phyloP scores from a whole-genome alignment of 192 early-diverging fungal genomes.

The Geosiphon pyriformis region DNA sequence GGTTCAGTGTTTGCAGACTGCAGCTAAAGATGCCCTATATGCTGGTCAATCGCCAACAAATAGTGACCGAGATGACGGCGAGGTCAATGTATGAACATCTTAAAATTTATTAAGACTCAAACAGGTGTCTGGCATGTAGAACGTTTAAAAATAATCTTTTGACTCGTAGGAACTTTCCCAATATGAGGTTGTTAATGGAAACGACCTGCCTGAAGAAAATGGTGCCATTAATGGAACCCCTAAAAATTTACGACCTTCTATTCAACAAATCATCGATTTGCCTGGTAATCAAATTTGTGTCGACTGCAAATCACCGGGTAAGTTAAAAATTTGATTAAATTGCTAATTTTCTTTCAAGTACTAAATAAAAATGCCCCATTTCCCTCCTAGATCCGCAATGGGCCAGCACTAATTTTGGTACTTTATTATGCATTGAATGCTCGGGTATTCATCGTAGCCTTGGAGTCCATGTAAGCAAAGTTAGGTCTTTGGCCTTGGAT shows the following conservation, averaged over 20 bases:
- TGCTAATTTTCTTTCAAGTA: neutral
- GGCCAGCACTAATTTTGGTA: conserved; percentile 80
- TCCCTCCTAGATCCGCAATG: conserved; percentile 78
- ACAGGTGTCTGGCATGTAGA: too few species aligned
- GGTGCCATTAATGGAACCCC: neutral
- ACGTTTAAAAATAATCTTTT: too few species aligned
- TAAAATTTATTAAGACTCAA: neutral
- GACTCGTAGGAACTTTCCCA: neutral
- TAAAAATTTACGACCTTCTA: neutral
- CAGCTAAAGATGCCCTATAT: conserved; percentile 51
- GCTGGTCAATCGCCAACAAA: conserved; percentile 39
- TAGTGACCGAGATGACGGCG: neutral
- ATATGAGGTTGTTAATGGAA: neutral
- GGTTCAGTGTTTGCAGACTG: conserved; percentile 61
- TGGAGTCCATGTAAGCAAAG: conserved; percentile 84
- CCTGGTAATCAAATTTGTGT: conserved; percentile 53
- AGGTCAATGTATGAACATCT: neutral
- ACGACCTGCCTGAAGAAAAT: neutral
- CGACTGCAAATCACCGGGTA: conserved; percentile 49
- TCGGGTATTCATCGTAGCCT: conserved; percentile 89
- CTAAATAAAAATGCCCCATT: too few species aligned
- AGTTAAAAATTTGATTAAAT: conserved; percentile 12
- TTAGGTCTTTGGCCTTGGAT: conserved; percentile 76
- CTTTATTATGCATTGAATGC: conserved; percentile 81
- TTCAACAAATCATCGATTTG: conserved; percentile 29